Evolutionary conservation across 306 rosid genomes (phyloP).

Genomic region (Fragaria ananassa): DNA sequence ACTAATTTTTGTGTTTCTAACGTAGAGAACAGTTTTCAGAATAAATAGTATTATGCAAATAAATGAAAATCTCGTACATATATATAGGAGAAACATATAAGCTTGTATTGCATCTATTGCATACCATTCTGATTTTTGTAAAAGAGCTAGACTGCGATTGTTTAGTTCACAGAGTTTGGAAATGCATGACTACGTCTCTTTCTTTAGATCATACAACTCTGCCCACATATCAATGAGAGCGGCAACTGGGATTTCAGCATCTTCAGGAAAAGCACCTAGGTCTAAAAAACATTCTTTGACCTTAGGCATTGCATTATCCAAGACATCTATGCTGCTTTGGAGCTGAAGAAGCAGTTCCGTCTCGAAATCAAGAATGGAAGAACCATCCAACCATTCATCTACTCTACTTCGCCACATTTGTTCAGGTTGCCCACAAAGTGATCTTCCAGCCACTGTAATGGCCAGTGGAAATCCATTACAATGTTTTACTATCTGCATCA

Average conservation of each 20-base stretch:
- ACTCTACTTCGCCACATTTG: conserved; percentile 30
- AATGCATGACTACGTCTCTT: too few relatives aligned
- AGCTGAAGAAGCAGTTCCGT: conserved; percentile 29
- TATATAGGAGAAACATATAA: too few relatives aligned
- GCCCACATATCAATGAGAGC: conserved; percentile 46
- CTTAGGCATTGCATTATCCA: conserved; percentile 8
- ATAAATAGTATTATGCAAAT: too few relatives aligned
- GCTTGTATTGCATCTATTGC: too few relatives aligned
- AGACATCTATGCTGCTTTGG: conserved; percentile 34
- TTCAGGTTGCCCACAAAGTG: conserved; percentile 20
- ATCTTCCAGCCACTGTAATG: conserved; percentile 34
- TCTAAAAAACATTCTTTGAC: conserved; percentile 52
- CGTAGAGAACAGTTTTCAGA: too few relatives aligned
- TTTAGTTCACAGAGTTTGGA: too few relatives aligned
- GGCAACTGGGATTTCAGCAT: conserved; percentile 43
- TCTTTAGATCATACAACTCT: too few relatives aligned
- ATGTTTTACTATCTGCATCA: conserved; percentile 45
- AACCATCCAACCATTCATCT: conserved; percentile 17
- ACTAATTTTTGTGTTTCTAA: too few relatives aligned
- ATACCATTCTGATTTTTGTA: too few relatives aligned
- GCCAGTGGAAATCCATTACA: conserved; percentile 51
- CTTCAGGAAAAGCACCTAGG: conserved; percentile 58
- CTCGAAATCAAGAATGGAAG: conserved; percentile 23
- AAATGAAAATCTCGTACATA: too few relatives aligned
- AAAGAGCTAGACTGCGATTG: background rate